phyloP scores from a whole-genome alignment of 2,329 filamentous ascomycete genomes.

The Dichotomopilus funicola region DNA sequence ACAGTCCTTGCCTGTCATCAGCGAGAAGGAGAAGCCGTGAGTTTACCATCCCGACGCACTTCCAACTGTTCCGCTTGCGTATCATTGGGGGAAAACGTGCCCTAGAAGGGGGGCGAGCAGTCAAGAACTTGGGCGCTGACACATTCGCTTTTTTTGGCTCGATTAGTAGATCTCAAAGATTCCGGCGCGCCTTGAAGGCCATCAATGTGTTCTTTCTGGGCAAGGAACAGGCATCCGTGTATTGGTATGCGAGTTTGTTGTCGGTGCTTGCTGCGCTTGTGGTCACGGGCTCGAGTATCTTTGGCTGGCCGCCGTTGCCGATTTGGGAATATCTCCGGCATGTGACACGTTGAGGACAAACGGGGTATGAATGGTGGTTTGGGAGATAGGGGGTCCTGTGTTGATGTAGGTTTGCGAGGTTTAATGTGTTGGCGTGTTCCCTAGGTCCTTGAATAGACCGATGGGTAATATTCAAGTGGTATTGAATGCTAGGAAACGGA shows the following conservation, averaged over 20 bases:
- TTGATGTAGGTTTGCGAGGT: no score
- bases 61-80: background rate
- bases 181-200: background rate
- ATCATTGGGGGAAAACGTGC: background rate
- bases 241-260: slow-evolving; percentile 12
- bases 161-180: no score
- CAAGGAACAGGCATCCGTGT: slow-evolving; percentile 12
- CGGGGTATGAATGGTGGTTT: background rate
- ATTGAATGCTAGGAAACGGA: no score
- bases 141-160: no score
- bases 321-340: slow-evolving; percentile 11
- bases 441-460: no score
- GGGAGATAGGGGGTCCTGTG: background rate
- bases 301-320: slow-evolving; percentile 13
- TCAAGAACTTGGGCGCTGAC: no score
- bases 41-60: background rate
- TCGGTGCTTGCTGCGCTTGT: slow-evolving; percentile 10
- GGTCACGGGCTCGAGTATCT: slow-evolving; percentile 12
- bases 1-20: background rate
- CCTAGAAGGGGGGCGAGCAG: no score
- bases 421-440: no score
- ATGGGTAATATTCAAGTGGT: no score
- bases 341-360: slow-evolving; percentile 1
- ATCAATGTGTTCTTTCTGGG: slow-evolving; percentile 6
- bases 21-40: background rate